phyloP scores from a whole-genome alignment of 495 filamentous ascomycete species.

The Pyronema domesticum region DNA sequence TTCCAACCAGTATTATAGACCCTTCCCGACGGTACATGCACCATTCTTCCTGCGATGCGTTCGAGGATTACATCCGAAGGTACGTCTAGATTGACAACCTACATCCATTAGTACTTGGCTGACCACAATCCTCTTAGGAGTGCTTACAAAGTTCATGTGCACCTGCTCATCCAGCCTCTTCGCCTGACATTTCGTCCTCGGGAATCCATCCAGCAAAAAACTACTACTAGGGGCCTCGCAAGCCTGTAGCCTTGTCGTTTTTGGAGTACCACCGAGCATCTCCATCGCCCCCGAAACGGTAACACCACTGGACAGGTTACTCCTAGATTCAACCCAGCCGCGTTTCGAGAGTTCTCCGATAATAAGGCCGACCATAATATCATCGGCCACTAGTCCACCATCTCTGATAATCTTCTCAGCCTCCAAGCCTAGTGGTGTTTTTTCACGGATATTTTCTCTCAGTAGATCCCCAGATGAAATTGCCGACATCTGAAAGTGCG shows the following conservation, averaged over 20 bases:
- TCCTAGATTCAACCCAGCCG: constrained; percentile 49
- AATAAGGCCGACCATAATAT: constrained; percentile 81
- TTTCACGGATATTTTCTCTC: constrained; percentile 68
- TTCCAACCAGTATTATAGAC: constrained; percentile 93
- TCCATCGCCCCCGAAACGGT: constrained; percentile 16
- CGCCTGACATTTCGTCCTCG: constrained; percentile 70
- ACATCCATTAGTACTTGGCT: background rate
- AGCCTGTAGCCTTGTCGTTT: constrained; percentile 19
- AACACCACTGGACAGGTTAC: constrained; percentile 26
- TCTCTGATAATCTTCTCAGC: constrained; percentile 72
- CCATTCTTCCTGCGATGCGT: constrained; percentile 78
- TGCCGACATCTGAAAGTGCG: constrained; percentile 70
- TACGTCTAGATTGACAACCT: constrained; percentile 24
- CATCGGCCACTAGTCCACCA: constrained; percentile 71
- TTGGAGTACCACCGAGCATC: constrained; percentile 9
- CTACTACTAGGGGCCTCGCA: constrained; percentile 60
- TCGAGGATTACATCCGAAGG: constrained; percentile 65
- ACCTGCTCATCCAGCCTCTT: constrained; percentile 55
- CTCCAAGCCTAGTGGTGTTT: constrained; percentile 72
- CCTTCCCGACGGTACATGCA: constrained; percentile 78
- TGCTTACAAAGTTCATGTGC: constrained; percentile 79
- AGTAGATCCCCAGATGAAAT: constrained; percentile 90
- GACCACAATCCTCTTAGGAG: constrained; percentile 26
- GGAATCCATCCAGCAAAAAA: constrained; percentile 93
- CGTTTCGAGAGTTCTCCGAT: constrained; percentile 64